Percentiles rank a stretch among this genome's conserved stretches.
These are phyloP conservation scores for Trichothecium roseum DNA, from an alignment of 2,329 filamentous ascomycete genomes.

Conservation along the genomic window DNA sequence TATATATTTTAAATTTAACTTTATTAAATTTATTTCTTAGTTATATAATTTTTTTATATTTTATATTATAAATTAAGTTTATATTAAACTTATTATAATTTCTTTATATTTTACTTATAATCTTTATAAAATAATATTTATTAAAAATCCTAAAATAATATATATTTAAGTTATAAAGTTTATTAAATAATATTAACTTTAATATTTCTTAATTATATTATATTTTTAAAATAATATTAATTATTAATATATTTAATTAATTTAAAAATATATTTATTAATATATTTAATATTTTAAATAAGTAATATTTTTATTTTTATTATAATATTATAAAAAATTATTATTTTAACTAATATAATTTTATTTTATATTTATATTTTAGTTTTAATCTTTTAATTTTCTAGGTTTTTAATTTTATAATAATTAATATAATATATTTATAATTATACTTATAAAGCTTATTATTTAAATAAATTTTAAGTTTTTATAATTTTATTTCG, in stretches of 20 bases:
- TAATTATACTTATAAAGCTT: too few species aligned
- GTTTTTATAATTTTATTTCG: too few species aligned
- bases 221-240: conserved; percentile 3
- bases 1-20: too few species aligned
- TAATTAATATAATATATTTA: conserved; percentile 2
- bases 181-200: conserved; percentile 1
- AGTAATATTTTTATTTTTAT: background rate
- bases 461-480: background rate
- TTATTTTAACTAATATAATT: background rate
- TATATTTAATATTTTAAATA: conserved; percentile 4
- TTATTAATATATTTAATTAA: conserved; percentile 4
- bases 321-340: too few species aligned
- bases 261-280: background rate
- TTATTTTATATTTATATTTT: background rate
- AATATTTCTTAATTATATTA: background rate
- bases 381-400: background rate
- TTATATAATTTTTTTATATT: too few species aligned
- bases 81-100: too few species aligned
- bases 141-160: too few species aligned
- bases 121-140: too few species aligned
- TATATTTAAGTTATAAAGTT: background rate
- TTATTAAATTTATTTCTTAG: too few species aligned
- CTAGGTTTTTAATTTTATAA: conserved; percentile 4
- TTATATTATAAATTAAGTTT: too few species aligned
- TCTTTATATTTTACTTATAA: too few species aligned